These are phyloP conservation scores for Suhomyces panamericanus DNA, from an alignment of 1,139 yeast genomes.

Conservation along the genomic window DNA sequence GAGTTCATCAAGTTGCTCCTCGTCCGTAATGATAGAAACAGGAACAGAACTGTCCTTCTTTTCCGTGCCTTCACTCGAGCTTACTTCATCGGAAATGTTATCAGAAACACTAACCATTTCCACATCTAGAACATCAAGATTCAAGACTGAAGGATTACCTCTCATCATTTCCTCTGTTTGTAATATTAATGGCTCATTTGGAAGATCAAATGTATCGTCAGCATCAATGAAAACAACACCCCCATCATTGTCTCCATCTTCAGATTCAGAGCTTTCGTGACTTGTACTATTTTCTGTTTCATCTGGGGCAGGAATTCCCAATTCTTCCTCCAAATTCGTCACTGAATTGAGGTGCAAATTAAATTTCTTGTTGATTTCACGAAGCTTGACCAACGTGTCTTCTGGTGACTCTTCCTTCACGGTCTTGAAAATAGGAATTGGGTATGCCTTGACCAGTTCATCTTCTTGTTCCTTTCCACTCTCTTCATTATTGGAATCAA, in stretches of 20 bases:
- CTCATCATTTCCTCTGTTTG: conserved; percentile 2
- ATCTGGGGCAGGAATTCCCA: conserved; percentile 7
- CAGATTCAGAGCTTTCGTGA: not conserved
- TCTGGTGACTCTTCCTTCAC: conserved; percentile 36
- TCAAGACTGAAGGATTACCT: not conserved
- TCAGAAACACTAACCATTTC: not conserved
- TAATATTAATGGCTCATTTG: conserved; percentile 4
- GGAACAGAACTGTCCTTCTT: not conserved
- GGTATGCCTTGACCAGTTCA: not conserved
- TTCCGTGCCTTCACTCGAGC: not conserved
- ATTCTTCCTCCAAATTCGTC: conserved; percentile 27
- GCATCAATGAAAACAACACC: conserved; percentile 1
- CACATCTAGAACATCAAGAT: not conserved
- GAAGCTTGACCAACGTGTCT: conserved; percentile 28
- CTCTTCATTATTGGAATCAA: conserved; percentile 1
- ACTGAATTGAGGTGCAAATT: conserved; percentile 35
- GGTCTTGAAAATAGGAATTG: conserved; percentile 33
- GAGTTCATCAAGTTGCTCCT: not conserved
- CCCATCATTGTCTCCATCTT: not conserved
- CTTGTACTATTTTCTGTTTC: not conserved
- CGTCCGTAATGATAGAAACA: not conserved
- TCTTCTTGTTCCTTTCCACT: not conserved
- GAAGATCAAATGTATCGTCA: conserved; percentile 2
- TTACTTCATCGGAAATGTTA: too few species aligned
- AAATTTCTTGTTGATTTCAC: conserved; percentile 34